Percentiles rank a stretch among this genome's conserved stretches.
Evolutionary conservation across 306 rosid genomes (phyloP).

Genomic region (Casuarina cunninghamiana): DNA sequence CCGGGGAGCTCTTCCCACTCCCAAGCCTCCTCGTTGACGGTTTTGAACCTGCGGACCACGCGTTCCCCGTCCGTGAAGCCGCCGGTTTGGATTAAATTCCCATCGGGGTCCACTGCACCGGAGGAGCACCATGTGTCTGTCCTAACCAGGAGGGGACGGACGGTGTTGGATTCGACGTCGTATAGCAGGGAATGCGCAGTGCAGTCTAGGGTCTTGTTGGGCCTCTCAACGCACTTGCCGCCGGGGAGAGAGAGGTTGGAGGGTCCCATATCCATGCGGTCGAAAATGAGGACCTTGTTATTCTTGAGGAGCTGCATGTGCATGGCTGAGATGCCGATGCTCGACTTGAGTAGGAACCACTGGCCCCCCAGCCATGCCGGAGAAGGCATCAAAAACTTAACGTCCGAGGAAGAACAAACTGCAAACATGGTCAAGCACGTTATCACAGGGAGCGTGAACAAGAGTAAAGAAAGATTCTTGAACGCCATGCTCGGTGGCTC

Average conservation of each 20-base stretch:
- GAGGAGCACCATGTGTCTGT: conserved; percentile 88
- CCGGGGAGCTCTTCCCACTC: conserved; percentile 50
- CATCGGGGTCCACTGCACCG: conserved; percentile 47
- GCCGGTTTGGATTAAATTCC: conserved; percentile 69
- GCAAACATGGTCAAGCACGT: not conserved
- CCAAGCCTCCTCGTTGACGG: conserved; percentile 42
- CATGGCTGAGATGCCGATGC: conserved; percentile 86
- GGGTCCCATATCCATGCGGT: conserved; percentile 75
- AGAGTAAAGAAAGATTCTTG: conserved; percentile 47
- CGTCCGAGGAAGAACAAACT: not conserved
- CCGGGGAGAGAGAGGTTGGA: conserved; percentile 64
- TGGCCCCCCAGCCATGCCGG: conserved; percentile 31
- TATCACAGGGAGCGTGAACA: conserved; percentile 2
- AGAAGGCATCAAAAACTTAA: not conserved
- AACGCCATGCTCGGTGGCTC: conserved; percentile 34
- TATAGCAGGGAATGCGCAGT: conserved; percentile 75
- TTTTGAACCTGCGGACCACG: conserved; percentile 46
- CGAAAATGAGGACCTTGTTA: conserved; percentile 66
- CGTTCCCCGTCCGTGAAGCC: conserved; percentile 62
- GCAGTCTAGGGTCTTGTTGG: conserved; percentile 54
- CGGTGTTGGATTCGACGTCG: conserved; percentile 46
- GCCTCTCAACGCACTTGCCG: conserved; percentile 31
- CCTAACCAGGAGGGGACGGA: conserved; percentile 57
- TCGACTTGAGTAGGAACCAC: conserved; percentile 54
- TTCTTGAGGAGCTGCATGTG: conserved; percentile 81